Evolutionary conservation across 1,284 basidiomycete species (phyloP), one percentile per base, ranked within the genome.

Genomic region (Volvariella volvacea): DNA sequence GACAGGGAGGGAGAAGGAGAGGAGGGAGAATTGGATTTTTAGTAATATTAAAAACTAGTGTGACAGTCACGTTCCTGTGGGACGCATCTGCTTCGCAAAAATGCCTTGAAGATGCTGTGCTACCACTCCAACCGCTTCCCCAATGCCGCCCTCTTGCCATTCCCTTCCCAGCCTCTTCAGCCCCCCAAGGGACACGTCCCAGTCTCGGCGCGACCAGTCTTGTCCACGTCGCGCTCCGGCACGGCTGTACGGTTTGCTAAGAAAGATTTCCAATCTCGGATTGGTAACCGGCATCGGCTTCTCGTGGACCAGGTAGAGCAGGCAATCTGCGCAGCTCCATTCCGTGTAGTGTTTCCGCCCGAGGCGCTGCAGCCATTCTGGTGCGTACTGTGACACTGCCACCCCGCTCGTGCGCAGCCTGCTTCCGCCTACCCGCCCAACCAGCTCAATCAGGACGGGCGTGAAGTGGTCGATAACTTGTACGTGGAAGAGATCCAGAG

Each of bases 381-480:
- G 78, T 1, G 83, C 83, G 53, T 87, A 72, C 44, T 58, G 60
- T 33, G 84, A 86, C 42, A 55, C 53, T 10, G 55, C 51, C 22
- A 60, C 56, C 1, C 68, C 76, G 19, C n/a, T 8, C n/a, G 19
- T 15, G 15, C 8, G 14, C n/a, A 36, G n/a, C n/a, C 19, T 4
- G 8, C 8, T 15, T 6, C 34, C 34, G 22, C 72, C 79, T 14
- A 80, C 70, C 45, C 71, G 73, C 43, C 61, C 63, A 22, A 75
- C 79, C 3, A 87, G 67, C 37, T 76, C 75, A 30, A 70, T 60
- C 30, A 88, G 68, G 42, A 84, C 58, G 33, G 70, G 68, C 20
- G 69, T 70, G 57, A 88, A 88, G 56, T 86, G 78, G 39, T 80
- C 77, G 42, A 84, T 70, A 39, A 87, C 71, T 52, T 84, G 76